Percentiles rank a stretch among this genome's conserved stretches.
phyloP scores from a whole-genome alignment of 352 stramenopile genomes.

The Phytophthora citrophthora region DNA sequence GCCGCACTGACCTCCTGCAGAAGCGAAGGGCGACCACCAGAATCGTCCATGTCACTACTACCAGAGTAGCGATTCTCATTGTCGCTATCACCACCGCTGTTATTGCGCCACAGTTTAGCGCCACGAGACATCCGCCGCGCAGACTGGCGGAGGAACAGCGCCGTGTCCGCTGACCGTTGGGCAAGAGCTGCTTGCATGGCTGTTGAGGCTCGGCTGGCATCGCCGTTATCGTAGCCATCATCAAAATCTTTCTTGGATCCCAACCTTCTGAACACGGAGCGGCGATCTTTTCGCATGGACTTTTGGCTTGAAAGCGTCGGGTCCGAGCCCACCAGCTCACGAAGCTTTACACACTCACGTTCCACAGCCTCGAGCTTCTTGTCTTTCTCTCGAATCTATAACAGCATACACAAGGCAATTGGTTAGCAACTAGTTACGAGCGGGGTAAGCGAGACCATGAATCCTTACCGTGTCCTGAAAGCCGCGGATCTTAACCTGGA shows the following conservation, averaged over 20 bases:
- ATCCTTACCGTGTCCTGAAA: conserved; percentile 61
- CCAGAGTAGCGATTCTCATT: conserved; percentile 57
- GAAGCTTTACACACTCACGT: conserved; percentile 75
- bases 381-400: conserved; percentile 81
- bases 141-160: conserved; percentile 78
- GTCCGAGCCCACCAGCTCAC: conserved; percentile 53
- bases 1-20: conserved; percentile 70
- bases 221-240: conserved; percentile 48
- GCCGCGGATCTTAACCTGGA: conserved; percentile 86
- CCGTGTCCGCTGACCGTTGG: conserved; percentile 78
- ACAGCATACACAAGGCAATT: not conserved
- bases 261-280: conserved; percentile 72
- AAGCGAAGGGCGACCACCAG: conserved; percentile 57
- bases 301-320: conserved; percentile 39
- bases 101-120: conserved; percentile 65
- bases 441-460: not conserved
- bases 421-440: conserved; percentile 10
- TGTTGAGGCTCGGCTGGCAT: conserved; percentile 51
- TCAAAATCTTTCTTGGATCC: conserved; percentile 80
- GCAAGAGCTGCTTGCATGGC: conserved; percentile 62
- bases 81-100: conserved; percentile 43
- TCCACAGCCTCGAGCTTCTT: conserved; percentile 80
- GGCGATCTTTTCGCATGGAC: conserved; percentile 47
- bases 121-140: conserved; percentile 64
- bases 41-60: conserved; percentile 53